Percentiles rank a stretch among this genome's conserved stretches.
Evolutionary conservation across 2,329 filamentous ascomycete genomes (phyloP).

Genomic region (Nectriaceae sp.): DNA sequence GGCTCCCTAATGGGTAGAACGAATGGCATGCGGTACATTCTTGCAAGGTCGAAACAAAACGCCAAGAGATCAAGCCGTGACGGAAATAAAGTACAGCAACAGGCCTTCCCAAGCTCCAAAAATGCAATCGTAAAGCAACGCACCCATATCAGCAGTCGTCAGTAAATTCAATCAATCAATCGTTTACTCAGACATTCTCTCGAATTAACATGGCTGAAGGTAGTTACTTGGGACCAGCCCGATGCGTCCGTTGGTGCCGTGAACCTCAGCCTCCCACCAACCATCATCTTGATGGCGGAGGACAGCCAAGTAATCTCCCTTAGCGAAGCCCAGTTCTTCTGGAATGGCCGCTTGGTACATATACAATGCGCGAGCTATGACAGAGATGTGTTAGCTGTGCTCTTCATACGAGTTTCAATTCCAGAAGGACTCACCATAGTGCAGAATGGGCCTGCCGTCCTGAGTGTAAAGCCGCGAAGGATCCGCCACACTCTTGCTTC

Average conservation of each 20-base stretch:
- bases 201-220: conserved; percentile 52
- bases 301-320: conserved; percentile 89
- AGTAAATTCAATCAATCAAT: conserved; percentile 14
- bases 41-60: conserved; percentile 12
- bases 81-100: conserved; percentile 8
- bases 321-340: conserved; percentile 88
- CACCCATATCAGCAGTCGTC: conserved; percentile 15
- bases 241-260: conserved; percentile 61
- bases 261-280: conserved; percentile 98
- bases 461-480: conserved; percentile 78
- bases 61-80: conserved; percentile 15
- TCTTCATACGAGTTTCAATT: background rate
- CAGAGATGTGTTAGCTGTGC: conserved; percentile 20
- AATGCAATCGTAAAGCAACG: conserved; percentile 9
- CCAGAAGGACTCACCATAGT: conserved; percentile 77
- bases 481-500: conserved; percentile 87
- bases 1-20: conserved; percentile 10
- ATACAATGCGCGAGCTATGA: conserved; percentile 85
- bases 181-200: conserved; percentile 11
- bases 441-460: conserved; percentile 84
- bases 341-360: conserved; percentile 93
- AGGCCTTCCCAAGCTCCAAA: conserved; percentile 14
- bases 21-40: conserved; percentile 19
- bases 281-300: conserved; percentile 93
- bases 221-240: conserved; percentile 72